Conservation (phyloP, 306 rosid genomes). For the Sophora flavescens region DNA sequence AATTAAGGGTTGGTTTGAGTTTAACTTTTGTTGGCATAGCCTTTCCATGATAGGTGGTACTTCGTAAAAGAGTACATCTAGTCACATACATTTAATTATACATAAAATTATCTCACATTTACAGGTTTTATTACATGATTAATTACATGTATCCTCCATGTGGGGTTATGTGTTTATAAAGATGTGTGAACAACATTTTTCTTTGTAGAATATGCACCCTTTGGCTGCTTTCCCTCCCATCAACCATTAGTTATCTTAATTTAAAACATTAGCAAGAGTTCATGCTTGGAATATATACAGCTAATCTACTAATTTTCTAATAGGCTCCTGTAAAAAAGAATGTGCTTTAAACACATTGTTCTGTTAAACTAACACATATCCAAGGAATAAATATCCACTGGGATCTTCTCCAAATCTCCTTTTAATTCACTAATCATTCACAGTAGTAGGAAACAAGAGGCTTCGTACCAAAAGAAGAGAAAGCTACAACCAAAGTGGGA, state of each 20-base stretch:
- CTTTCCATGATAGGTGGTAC: conserved; percentile 12
- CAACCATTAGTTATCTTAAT: not conserved
- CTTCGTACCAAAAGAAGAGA: conserved; percentile 66
- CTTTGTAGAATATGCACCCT: conserved; percentile 18
- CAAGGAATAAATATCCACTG: conserved; percentile 48
- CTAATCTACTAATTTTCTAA: conserved; percentile 31
- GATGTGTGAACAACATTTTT: not conserved
- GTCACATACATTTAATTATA: too few relatives aligned
- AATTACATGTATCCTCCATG: not conserved
- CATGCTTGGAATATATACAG: conserved; percentile 38
- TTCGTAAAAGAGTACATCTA: not conserved
- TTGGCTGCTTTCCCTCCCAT: conserved; percentile 3
- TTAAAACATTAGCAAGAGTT: conserved; percentile 5
- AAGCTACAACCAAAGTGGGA: conserved; percentile 48
- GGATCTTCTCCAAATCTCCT: conserved; percentile 52
- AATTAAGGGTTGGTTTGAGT: conserved; percentile 37
- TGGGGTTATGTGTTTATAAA: not conserved
- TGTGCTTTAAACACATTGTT: conserved; percentile 30
- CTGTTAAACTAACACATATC: conserved; percentile 35
- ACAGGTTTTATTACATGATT: too few relatives aligned
- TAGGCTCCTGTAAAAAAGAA: conserved; percentile 13
- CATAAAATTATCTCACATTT: too few relatives aligned
- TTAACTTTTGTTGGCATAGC: conserved; percentile 31
- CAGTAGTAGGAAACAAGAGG: conserved; percentile 44
- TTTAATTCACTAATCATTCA: conserved; percentile 61